A percentile compares a stretch with the other conserved stretches of the same genome.
Conservation (phyloP, 768 basidiomycete species). For the Xanthoconium stramineum region DNA sequence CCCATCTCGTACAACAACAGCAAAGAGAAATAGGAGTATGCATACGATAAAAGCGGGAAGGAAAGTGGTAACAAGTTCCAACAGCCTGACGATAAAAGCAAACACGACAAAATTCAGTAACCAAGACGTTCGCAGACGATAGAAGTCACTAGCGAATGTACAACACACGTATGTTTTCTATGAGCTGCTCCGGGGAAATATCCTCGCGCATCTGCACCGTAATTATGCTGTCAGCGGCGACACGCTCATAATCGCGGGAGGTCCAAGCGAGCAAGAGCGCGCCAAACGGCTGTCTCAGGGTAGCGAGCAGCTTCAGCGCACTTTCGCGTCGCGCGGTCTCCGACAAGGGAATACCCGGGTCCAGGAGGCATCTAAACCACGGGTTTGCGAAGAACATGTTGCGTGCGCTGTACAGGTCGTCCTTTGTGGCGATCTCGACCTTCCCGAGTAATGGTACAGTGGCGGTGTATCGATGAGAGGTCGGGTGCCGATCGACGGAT, state of each 20-base stretch:
- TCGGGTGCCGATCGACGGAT: neutral
- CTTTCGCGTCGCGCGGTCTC: neutral
- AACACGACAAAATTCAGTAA: neutral
- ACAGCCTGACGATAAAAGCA: too few species aligned
- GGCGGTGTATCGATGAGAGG: neutral
- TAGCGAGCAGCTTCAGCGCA: conserved; percentile 5
- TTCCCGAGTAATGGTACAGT: neutral
- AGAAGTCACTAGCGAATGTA: conserved; percentile 7
- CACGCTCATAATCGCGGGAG: conserved; percentile 3
- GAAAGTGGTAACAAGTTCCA: too few species aligned
- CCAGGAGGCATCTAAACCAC: conserved; percentile 6
- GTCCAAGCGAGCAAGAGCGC: conserved; percentile 11
- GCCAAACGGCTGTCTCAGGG: conserved; percentile 12
- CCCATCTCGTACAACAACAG: too few species aligned
- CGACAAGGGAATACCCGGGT: conserved; percentile 1
- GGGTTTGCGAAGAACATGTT: conserved; percentile 16
- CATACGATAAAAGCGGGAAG: too few species aligned
- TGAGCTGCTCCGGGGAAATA: conserved; percentile 3
- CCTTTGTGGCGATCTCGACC: conserved; percentile 3
- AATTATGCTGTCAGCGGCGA: conserved; percentile 11
- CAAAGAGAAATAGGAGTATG: too few species aligned
- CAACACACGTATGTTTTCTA: neutral
- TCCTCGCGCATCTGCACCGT: conserved; percentile 2
- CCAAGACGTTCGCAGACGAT: too few species aligned
- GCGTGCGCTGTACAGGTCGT: conserved; percentile 3